Evolutionary conservation across 2,329 filamentous ascomycete species (phyloP).

Genomic region (Colletotrichum limetticola): DNA sequence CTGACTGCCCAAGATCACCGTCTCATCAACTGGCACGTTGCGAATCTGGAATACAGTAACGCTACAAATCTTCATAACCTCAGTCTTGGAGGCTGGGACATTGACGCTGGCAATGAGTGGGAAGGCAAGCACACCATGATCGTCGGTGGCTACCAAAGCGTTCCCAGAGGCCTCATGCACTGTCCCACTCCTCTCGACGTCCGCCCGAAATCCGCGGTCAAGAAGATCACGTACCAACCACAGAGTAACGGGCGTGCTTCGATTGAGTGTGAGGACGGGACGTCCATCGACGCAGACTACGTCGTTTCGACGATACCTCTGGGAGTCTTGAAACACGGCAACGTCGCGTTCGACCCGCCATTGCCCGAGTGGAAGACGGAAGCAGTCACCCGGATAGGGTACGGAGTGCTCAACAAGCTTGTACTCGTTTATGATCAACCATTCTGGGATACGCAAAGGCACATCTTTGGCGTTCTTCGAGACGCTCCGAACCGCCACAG

Average conservation of each 20-base stretch:
- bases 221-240: constrained; percentile 73
- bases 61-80: constrained; percentile 88
- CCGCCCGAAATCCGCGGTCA: constrained; percentile 77
- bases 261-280: constrained; percentile 82
- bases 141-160: constrained; percentile 91
- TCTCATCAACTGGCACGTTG: constrained; percentile 97
- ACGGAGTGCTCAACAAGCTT: constrained; percentile 95
- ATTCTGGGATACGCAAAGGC: constrained; percentile 90
- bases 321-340: constrained; percentile 87
- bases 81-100: constrained; percentile 93
- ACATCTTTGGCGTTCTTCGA: constrained; percentile 94
- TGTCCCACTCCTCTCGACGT: constrained; percentile 83
- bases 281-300: constrained; percentile 82
- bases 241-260: constrained; percentile 45
- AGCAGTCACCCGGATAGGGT: constrained; percentile 86
- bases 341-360: constrained; percentile 86
- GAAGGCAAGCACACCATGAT: constrained; percentile 95
- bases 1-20: constrained; percentile 88
- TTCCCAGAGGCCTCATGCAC: constrained; percentile 86
- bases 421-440: constrained; percentile 87
- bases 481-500: constrained; percentile 77
- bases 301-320: constrained; percentile 92
- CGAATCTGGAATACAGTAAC: constrained; percentile 98
- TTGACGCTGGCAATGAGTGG: constrained; percentile 97
- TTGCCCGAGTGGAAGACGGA: constrained; percentile 88